Evolutionary conservation across 2,329 filamentous ascomycete genomes (phyloP).

Genomic region (Aureobasidium pullulans): DNA sequence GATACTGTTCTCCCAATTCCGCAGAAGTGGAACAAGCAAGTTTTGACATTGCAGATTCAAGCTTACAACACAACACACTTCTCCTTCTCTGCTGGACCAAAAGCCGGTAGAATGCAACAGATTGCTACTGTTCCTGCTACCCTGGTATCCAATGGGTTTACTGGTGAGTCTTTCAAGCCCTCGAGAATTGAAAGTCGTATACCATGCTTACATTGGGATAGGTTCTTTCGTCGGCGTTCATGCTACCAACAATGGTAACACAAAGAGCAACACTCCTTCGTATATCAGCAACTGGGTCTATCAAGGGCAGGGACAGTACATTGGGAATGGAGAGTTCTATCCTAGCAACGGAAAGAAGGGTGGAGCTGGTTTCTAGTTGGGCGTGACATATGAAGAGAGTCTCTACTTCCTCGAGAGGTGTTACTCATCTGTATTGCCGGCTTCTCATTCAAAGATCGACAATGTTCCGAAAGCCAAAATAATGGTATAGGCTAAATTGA

Average conservation of each 20-base stretch:
- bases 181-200: not conserved
- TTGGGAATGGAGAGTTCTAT: slow-evolving; percentile 9
- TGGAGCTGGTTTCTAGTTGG: not conserved
- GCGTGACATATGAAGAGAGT: not conserved
- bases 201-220: not conserved
- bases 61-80: slow-evolving; percentile 9
- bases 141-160: slow-evolving; percentile 12
- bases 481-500: slow-evolving; percentile 6
- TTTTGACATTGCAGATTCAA: not conserved
- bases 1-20: not conserved
- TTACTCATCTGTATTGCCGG: no score
- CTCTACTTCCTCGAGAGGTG: no score
- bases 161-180: not conserved
- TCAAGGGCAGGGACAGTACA: slow-evolving; percentile 14
- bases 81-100: slow-evolving; percentile 6
- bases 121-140: slow-evolving; percentile 8
- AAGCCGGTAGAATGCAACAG: not conserved
- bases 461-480: not conserved
- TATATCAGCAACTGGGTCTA: slow-evolving; percentile 13
- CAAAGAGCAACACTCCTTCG: not conserved
- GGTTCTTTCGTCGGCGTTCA: slow-evolving; percentile 13
- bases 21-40: not conserved
- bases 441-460: not conserved
- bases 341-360: slow-evolving; percentile 7
- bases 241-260: slow-evolving; percentile 14